These are phyloP conservation scores for Begonia loranthoides DNA, from an alignment of 306 rosid species.

Conservation along the genomic window DNA sequence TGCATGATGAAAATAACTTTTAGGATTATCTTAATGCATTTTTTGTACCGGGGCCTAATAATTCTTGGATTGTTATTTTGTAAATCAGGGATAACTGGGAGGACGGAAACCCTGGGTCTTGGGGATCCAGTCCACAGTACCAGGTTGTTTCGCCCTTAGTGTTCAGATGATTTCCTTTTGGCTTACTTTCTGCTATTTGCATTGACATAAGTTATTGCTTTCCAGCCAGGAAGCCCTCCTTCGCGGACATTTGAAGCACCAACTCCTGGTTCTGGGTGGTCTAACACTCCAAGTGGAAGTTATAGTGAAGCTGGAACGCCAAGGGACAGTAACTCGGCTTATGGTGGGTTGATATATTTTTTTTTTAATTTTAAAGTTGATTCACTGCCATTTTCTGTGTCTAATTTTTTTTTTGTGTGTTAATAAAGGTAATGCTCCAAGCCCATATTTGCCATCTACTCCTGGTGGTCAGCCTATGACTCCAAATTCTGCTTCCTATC, in stretches of 20 bases:
- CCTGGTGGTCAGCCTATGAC: constrained; percentile 99
- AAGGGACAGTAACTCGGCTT: constrained; percentile 48
- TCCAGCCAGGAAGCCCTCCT: constrained; percentile 93
- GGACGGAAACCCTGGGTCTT: constrained; percentile 95
- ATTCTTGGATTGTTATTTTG: constrained; percentile 18
- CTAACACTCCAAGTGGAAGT: constrained; percentile 80
- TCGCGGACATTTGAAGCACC: constrained; percentile 94
- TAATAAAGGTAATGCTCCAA: constrained; percentile 88
- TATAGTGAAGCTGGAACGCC: constrained; percentile 97
- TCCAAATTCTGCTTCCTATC: constrained; percentile 88
- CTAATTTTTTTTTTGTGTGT: constrained; percentile 6
- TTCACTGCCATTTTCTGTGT: not conserved
- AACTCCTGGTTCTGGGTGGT: constrained; percentile 99
- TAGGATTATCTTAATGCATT: not conserved
- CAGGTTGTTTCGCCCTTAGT: constrained; percentile 36
- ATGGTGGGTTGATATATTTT: constrained; percentile 29
- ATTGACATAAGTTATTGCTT: not conserved
- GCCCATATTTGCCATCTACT: constrained; percentile 97
- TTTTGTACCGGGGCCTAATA: not conserved
- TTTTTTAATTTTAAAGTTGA: not conserved
- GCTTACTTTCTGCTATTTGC: constrained; percentile 4
- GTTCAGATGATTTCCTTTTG: constrained; percentile 2
- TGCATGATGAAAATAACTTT: not conserved
- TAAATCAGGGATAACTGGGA: constrained; percentile 86
- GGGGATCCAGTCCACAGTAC: constrained; percentile 92